phyloP scores from a whole-genome alignment of 176 grass and related monocot genomes.

The Raddia guianensis region DNA sequence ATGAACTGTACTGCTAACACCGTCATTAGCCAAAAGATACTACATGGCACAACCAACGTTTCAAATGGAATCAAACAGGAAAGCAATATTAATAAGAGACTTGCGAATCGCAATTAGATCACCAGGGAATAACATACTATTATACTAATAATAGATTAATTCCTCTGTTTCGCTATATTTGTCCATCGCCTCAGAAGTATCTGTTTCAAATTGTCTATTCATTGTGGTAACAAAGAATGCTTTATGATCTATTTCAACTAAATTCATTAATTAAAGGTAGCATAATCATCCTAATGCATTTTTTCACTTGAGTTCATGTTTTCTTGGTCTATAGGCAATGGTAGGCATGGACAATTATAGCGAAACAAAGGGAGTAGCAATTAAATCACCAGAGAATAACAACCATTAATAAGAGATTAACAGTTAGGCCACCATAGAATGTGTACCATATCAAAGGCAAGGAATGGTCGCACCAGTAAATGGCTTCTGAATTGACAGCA shows the following conservation, averaged over 20 bases:
- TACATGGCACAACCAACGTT: not conserved
- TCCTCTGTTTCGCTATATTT: too few relatives aligned
- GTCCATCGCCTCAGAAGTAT: too few relatives aligned
- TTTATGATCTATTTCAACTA: too few relatives aligned
- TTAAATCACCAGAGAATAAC: slow-evolving; percentile 11
- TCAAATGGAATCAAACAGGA: not conserved
- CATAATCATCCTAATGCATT: too few relatives aligned
- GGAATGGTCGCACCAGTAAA: not conserved
- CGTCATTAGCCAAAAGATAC: slow-evolving; percentile 19
- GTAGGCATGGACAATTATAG: too few relatives aligned
- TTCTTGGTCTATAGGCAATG: too few relatives aligned
- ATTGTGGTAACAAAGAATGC: too few relatives aligned
- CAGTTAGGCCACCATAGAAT: slow-evolving; percentile 4
- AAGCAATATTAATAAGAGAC: not conserved
- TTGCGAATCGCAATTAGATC: too few relatives aligned
- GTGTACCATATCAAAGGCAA: slow-evolving; percentile 24
- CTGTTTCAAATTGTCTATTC: too few relatives aligned
- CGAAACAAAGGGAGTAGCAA: not conserved
- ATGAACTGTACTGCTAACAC: not conserved
- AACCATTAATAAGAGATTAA: not conserved
- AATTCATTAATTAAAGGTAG: too few relatives aligned
- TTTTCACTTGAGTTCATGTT: too few relatives aligned
- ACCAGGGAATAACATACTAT: not conserved
- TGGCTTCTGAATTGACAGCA: not conserved
- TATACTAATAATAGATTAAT: not conserved